phyloP scores from a whole-genome alignment of 2,329 filamentous ascomycete species.

The Metarhizium humberi region DNA sequence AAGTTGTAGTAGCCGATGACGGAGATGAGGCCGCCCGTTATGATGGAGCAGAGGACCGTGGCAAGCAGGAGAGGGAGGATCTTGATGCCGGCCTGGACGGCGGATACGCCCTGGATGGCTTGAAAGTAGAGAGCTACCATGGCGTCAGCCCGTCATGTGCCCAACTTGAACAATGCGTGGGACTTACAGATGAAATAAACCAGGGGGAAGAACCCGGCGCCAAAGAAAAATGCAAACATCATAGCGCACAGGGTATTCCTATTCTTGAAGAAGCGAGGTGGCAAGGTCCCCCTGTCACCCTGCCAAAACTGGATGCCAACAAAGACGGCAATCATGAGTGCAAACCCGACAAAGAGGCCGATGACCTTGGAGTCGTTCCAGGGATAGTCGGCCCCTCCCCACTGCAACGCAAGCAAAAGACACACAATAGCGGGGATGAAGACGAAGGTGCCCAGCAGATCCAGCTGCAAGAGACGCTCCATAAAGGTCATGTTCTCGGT shows the following conservation, averaged over 20 bases:
- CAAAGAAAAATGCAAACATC: constrained; percentile 39
- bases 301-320: constrained; percentile 34
- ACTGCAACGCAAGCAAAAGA: constrained; percentile 46
- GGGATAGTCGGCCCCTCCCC: constrained; percentile 42
- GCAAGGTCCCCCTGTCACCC: constrained; percentile 34
- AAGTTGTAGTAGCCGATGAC: constrained; percentile 31
- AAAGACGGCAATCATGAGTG: constrained; percentile 36
- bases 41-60: constrained; percentile 37
- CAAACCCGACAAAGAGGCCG: constrained; percentile 41
- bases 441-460: constrained; percentile 38
- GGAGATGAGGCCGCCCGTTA: constrained; percentile 32
- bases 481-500: constrained; percentile 22
- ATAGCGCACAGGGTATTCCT: constrained; percentile 31
- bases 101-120: constrained; percentile 40
- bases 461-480: constrained; percentile 34
- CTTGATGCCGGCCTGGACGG: constrained; percentile 45
- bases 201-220: constrained; percentile 41
- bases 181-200: constrained; percentile 43
- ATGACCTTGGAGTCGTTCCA: constrained; percentile 41
- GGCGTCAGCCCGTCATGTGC: constrained; percentile 6
- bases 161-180: constrained; percentile 14
- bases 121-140: constrained; percentile 41
- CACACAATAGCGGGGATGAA: constrained; percentile 43
- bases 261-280: constrained; percentile 34
- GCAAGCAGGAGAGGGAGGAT: constrained; percentile 43